These are phyloP conservation scores for Camelina sativa DNA, from an alignment of 345 rosid species.

Conservation along the genomic window DNA sequence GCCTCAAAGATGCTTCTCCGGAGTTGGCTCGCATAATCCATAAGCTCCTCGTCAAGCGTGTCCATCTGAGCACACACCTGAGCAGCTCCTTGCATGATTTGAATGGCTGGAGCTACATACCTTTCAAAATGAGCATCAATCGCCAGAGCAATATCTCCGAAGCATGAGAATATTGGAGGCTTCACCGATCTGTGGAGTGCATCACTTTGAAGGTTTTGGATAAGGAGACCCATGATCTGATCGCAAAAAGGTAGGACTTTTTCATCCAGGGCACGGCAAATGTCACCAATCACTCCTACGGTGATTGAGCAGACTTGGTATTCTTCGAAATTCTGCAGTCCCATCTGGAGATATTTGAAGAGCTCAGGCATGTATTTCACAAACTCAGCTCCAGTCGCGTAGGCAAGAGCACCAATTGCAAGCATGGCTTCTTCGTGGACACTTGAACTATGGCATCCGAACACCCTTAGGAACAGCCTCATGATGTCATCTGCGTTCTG, in stretches of 20 bases:
- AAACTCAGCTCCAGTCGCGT: slow-evolving; percentile 83
- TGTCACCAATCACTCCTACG: slow-evolving; percentile 89
- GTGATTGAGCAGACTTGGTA: slow-evolving; percentile 94
- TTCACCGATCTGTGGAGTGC: slow-evolving; percentile 92
- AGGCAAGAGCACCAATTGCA: slow-evolving; percentile 95
- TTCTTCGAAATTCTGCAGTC: slow-evolving; percentile 88
- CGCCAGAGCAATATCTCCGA: slow-evolving; percentile 94
- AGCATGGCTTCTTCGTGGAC: slow-evolving; percentile 99
- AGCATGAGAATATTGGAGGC: slow-evolving; percentile 91
- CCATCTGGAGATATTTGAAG: slow-evolving; percentile 82
- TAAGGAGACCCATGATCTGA: slow-evolving; percentile 78
- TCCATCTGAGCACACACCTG: slow-evolving; percentile 76
- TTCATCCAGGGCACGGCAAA: slow-evolving; percentile 86
- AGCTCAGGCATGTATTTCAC: slow-evolving; percentile 79
- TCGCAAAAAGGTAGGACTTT: slow-evolving; percentile 81
- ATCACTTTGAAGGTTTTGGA: slow-evolving; percentile 69
- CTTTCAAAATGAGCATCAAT: slow-evolving; percentile 79
- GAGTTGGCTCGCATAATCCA: slow-evolving; percentile 86
- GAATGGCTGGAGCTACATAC: slow-evolving; percentile 63
- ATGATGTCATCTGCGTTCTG: slow-evolving; percentile 87
- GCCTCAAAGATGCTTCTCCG: slow-evolving; percentile 90
- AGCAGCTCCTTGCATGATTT: slow-evolving; percentile 89
- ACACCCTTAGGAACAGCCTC: slow-evolving; percentile 78
- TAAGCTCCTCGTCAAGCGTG: slow-evolving; percentile 70
- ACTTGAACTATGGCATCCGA: slow-evolving; percentile 89